These are phyloP conservation scores for Solanum hybrid DNA, from an alignment of 305 asterid genomes.

Conservation along the genomic window DNA sequence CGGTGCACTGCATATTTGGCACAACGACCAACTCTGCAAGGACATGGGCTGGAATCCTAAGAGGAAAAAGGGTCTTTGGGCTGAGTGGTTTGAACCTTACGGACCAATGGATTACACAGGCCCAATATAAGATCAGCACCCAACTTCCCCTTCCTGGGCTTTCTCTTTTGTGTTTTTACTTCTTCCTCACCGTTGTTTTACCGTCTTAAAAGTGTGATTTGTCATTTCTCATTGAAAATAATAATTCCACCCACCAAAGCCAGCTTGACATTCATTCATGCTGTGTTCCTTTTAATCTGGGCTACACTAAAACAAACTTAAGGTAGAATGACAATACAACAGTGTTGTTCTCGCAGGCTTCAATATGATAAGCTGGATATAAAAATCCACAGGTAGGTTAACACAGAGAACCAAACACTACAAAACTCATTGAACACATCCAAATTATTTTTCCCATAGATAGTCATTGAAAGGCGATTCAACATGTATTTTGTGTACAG, in stretches of 20 bases:
- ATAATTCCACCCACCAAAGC: not conserved
- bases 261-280: not conserved
- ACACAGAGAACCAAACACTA: not conserved
- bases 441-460: not conserved
- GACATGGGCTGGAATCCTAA: slow-evolving; percentile 14
- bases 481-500: not conserved
- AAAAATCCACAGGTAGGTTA: not conserved
- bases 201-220: not conserved
- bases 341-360: not conserved
- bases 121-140: not conserved
- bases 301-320: not conserved
- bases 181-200: not conserved
- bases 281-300: not conserved
- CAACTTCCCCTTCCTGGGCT: not conserved
- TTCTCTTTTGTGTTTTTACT: not conserved
- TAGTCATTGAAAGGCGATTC: not conserved
- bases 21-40: slow-evolving; percentile 12
- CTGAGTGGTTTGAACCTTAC: slow-evolving; percentile 8
- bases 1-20: slow-evolving; percentile 10
- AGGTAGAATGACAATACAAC: not conserved
- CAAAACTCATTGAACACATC: not conserved
- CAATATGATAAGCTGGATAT: not conserved
- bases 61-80: slow-evolving; percentile 2
- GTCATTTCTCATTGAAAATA: not conserved
- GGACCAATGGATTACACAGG: slow-evolving; percentile 4